Conservation (phyloP, 2,329 filamentous ascomycete species). For the Emmonsia crescens region DNA sequence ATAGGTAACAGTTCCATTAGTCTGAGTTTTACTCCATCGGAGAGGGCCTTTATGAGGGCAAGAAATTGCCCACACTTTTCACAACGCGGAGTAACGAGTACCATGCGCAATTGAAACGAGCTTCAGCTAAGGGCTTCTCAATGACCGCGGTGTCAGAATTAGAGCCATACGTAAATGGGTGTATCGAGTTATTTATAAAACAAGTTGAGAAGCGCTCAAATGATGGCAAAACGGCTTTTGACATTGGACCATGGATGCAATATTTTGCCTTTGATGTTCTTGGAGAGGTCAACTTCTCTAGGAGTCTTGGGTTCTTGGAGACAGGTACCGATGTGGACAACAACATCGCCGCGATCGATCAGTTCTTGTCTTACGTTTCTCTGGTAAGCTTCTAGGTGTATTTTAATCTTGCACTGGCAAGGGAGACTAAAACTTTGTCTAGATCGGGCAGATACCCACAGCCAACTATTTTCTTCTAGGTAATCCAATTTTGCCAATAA, state of each 20-base stretch:
- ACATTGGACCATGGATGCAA: conserved; percentile 4
- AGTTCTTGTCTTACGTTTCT: background rate
- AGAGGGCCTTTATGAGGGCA: background rate
- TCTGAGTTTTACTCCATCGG: background rate
- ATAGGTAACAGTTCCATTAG: background rate
- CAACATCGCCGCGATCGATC: background rate
- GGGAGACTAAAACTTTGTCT: background rate
- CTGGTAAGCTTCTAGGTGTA: background rate
- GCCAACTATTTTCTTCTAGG: background rate
- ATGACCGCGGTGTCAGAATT: conserved; percentile 13
- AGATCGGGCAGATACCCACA: background rate
- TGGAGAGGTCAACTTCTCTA: conserved; percentile 20
- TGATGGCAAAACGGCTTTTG: conserved; percentile 1
- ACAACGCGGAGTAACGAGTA: background rate
- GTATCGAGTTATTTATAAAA: conserved; percentile 12
- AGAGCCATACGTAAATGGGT: conserved; percentile 14
- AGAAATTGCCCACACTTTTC: background rate
- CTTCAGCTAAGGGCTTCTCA: conserved; percentile 12
- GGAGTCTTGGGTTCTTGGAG: conserved; percentile 18
- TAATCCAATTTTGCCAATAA: background rate
- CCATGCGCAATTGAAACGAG: background rate
- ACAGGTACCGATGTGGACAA: conserved; percentile 4
- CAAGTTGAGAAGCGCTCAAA: background rate
- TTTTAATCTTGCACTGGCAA: background rate
- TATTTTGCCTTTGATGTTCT: conserved; percentile 19